phyloP scores from a whole-genome alignment of 1,284 basidiomycete genomes.

The Jaminaea rosea region DNA sequence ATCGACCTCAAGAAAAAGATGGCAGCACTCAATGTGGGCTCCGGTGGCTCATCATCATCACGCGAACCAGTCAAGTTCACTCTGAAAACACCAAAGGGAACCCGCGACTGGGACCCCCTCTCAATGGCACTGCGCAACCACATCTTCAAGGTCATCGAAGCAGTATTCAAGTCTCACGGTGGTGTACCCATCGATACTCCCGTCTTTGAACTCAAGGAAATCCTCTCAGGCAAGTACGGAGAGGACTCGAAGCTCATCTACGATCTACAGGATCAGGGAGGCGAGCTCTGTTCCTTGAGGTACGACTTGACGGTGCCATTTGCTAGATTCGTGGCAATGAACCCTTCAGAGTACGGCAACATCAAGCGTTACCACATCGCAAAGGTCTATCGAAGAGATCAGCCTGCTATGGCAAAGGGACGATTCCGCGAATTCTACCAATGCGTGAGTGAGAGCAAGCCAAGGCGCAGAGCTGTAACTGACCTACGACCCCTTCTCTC shows the following conservation, averaged over 20 bases:
- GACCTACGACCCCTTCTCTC: neutral
- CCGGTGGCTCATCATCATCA: slow-evolving; percentile 3
- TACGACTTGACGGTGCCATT: slow-evolving; percentile 98
- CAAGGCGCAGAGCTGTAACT: neutral
- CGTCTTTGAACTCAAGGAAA: slow-evolving; percentile 93
- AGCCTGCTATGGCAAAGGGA: slow-evolving; percentile 94
- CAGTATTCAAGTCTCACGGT: slow-evolving; percentile 79
- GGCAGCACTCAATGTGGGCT: slow-evolving; percentile 14
- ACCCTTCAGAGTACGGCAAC: slow-evolving; percentile 59
- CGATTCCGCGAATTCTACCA: slow-evolving; percentile 98
- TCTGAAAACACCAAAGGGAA: slow-evolving; percentile 61
- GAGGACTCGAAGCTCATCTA: slow-evolving; percentile 98
- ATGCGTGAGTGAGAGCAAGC: slow-evolving; percentile 59
- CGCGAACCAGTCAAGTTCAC: slow-evolving; percentile 29
- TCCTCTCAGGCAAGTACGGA: slow-evolving; percentile 71
- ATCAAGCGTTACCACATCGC: slow-evolving; percentile 93
- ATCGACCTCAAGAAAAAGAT: slow-evolving; percentile 32
- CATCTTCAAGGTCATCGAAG: slow-evolving; percentile 80
- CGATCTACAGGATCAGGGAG: slow-evolving; percentile 96
- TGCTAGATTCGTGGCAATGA: slow-evolving; percentile 91
- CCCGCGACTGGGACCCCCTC: slow-evolving; percentile 86
- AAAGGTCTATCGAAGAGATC: slow-evolving; percentile 94
- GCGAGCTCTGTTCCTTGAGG: slow-evolving; percentile 84
- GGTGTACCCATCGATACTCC: slow-evolving; percentile 91
- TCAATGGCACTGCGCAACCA: slow-evolving; percentile 86